Conservation (phyloP, 192 early-diverging fungal species). For the Phlyctochytrium bullatum region DNA sequence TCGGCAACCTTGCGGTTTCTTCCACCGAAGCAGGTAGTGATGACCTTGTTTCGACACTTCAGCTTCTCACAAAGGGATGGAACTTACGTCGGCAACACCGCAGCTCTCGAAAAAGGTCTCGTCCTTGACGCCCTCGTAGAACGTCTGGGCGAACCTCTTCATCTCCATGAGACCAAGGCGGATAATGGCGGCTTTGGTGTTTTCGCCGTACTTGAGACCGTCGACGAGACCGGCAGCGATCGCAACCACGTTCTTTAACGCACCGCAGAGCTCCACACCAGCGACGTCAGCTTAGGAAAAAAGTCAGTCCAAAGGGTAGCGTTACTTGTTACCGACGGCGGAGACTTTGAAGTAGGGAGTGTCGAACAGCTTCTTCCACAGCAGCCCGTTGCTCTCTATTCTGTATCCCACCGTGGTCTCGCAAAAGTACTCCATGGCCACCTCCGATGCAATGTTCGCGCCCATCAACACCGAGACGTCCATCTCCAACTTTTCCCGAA, state of each 20-base stretch:
- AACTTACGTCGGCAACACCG: constrained; percentile 84
- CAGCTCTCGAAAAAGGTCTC: constrained; percentile 97
- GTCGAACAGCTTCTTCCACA: constrained; percentile 81
- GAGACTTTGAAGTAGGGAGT: constrained; percentile 87
- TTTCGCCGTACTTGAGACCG: constrained; percentile 89
- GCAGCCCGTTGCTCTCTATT: constrained; percentile 61
- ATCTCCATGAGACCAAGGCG: constrained; percentile 94
- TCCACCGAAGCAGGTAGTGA: constrained; percentile 97
- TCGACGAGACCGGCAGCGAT: constrained; percentile 94
- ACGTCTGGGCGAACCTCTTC: constrained; percentile 85
- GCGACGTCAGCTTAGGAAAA: constrained; percentile 65
- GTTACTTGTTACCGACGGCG: constrained; percentile 40
- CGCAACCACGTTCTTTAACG: constrained; percentile 98
- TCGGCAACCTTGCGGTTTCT: constrained; percentile 92
- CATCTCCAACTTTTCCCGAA: constrained; percentile 74
- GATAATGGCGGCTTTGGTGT: constrained; percentile 98
- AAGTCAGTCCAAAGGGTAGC: background rate
- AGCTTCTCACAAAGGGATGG: constrained; percentile 4
- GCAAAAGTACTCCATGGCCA: constrained; percentile 91
- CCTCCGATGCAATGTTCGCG: constrained; percentile 96
- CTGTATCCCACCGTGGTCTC: constrained; percentile 86
- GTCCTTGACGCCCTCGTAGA: constrained; percentile 78
- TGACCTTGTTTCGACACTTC: constrained; percentile 34
- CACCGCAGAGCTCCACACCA: constrained; percentile 96
- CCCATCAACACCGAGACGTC: constrained; percentile 84